Evolutionary conservation across 139 green algal genomes (phyloP), one percentile per base, ranked within the genome.

Genomic region (Eudorina sp.): DNA sequence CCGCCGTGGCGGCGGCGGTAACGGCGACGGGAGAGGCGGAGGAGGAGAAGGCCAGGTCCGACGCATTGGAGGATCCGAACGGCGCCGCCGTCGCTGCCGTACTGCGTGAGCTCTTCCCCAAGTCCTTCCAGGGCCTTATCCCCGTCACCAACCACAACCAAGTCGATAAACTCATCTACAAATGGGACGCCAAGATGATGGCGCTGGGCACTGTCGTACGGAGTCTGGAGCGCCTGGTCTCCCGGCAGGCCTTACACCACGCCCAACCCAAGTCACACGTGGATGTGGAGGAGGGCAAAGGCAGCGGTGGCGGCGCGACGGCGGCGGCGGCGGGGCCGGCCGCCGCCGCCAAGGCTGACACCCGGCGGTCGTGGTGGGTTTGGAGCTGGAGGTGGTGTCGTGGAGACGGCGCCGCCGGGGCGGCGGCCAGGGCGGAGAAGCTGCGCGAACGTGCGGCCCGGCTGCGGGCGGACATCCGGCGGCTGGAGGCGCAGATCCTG

Each of bases 61-160:
- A 51, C 9, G 69, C 7, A 0, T 13, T 51, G 72, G 43, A 19
- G 77, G 77, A 84, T 46, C 36, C 77, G 4, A 72, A 72, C 34
- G 77, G 53, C 25, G 36, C 36, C 36, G 77, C 77, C 23, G 77
- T 84, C 0, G 53, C 36, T 9, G 23, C 34, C 53, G 77, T 84
- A 46, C 53, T 84, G 25, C 53, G 55, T 11, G 14, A 40, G 29
- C 55, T 84, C 3, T 84, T 72, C 34, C 77, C 77, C 19, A 53
- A 25, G 4, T 43, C 53, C 53, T 84, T 84, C 53, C 77, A 48
- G 38, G 53, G 38, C 16, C 77, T 84, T 66, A 66, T 84, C 21
- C 77, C 77, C 14, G 77, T 84, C 53, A 72, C 23, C 18, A n/a
- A 73, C 36, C 77, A 84, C 34, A 23, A 72, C 53, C 4, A 23